Evolutionary conservation across 192 early-diverging fungal genomes (phyloP).

Genomic region (Coemansia sp.): DNA sequence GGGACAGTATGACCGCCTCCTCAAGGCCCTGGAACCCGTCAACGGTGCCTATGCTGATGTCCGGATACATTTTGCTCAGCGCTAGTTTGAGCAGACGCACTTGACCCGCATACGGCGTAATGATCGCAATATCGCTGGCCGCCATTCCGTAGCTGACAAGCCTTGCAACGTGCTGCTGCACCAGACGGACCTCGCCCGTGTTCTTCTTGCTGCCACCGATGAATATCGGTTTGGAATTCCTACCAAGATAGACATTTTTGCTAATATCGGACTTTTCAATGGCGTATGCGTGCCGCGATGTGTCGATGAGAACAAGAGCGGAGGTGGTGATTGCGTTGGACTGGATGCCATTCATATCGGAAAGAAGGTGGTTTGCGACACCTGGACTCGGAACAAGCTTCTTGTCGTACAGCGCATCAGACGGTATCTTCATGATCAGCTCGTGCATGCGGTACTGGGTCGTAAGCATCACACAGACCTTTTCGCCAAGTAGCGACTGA

Average conservation of each 20-base stretch:
- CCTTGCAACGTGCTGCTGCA: constrained; percentile 58
- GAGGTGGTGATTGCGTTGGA: not conserved
- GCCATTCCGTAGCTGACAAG: constrained; percentile 63
- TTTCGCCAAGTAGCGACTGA: not conserved
- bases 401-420: not conserved
- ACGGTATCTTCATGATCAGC: not conserved
- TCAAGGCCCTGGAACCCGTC: constrained; percentile 88
- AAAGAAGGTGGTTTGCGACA: not conserved
- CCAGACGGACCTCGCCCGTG: constrained; percentile 67
- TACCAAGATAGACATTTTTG: not conserved
- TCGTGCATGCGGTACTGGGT: constrained; percentile 11
- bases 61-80: constrained; percentile 56
- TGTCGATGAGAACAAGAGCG: constrained; percentile 14
- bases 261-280: not conserved
- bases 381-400: not conserved
- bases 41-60: constrained; percentile 74
- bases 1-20: constrained; percentile 75
- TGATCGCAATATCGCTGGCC: constrained; percentile 69
- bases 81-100: constrained; percentile 50
- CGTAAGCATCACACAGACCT: constrained; percentile 1
- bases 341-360: constrained; percentile 1
- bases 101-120: constrained; percentile 79
- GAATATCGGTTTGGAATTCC: not conserved
- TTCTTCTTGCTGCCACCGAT: constrained; percentile 64
- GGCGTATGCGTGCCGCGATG: not conserved